Evolutionary conservation across 2,329 filamentous ascomycete species (phyloP), one percentile per base, ranked within the genome.

Genomic region (Zymoseptoria passerinii): DNA sequence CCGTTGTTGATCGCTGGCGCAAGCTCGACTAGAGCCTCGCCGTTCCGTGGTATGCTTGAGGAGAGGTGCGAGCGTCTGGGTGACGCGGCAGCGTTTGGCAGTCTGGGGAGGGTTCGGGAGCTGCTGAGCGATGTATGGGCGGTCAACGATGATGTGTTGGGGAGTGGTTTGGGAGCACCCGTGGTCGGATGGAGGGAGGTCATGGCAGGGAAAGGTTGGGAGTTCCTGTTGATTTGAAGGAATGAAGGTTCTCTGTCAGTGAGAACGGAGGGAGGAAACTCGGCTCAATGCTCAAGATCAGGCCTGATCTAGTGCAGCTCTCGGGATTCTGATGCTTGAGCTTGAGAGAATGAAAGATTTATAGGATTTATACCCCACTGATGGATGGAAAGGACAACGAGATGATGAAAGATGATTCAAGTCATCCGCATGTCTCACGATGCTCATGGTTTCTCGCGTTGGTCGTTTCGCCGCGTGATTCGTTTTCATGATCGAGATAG

Each of bases 101-200:
- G 89, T 64, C 94, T 96, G 70, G 90, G 91, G 65, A 86, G 90
- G 63, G 87, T 95, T 72, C 82, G 84, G 66, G 85, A 83, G 62
- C 79, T 99, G 20, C 79, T 99, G 50, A 81, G 83, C 63, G 90
- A 96, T 76, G 83, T 92, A 28, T 99, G 94, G 94, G 73, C 75
- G 48, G 78, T 84, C 65, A 86, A 89, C 71, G 88, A 92, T 72
- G 85, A 85, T 66, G 81, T 75, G 66, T 72, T 75, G 51, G 71
- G 72, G 66, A 71, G 76, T 76, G 74, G 76, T 66, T 4, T 44
- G 4, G 73, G 74, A 64, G 74, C 70, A 66, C 85, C 84, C 71
- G 87, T 87, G 77, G 83, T 95, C 75, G 91, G 92, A 85, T 97
- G 92, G 92, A 83, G 92, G 77, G 89, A 95, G 76, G 84, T 92